A percentile compares a stretch with the other conserved stretches of the same genome.
Evolutionary conservation across 768 basidiomycete genomes (phyloP).

Genomic region (Pisolithus albus): DNA sequence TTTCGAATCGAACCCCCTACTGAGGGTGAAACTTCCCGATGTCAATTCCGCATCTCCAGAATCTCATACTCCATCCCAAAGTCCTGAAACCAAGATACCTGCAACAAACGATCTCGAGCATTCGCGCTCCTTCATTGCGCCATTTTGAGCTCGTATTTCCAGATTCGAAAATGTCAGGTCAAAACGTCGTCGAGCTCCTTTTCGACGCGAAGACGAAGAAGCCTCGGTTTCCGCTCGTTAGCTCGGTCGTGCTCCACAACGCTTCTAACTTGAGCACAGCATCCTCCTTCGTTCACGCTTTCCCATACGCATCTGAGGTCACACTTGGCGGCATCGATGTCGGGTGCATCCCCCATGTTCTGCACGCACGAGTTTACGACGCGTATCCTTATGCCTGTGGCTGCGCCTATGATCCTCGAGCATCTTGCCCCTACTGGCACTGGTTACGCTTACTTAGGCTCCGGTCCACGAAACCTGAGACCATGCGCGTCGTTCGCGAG

Average conservation of each 20-base stretch:
- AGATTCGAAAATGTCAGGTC: slow-evolving; percentile 23
- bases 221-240: slow-evolving; percentile 22
- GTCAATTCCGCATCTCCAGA: slow-evolving; percentile 22
- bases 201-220: slow-evolving; percentile 9
- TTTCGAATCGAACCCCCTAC: slow-evolving; percentile 15
- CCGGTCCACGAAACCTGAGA: slow-evolving; percentile 18
- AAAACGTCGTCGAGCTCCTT: slow-evolving; percentile 19
- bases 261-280: slow-evolving; percentile 18
- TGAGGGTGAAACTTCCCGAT: slow-evolving; percentile 5
- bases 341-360: slow-evolving; percentile 15
- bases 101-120: slow-evolving; percentile 23
- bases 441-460: slow-evolving; percentile 15
- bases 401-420: neutral
- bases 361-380: slow-evolving; percentile 8
- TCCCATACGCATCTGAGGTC: slow-evolving; percentile 14
- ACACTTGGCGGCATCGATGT: slow-evolving; percentile 23
- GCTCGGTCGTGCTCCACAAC: slow-evolving; percentile 22
- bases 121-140: slow-evolving; percentile 22
- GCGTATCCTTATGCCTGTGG: neutral
- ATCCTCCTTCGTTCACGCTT: slow-evolving; percentile 20
- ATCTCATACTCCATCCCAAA: slow-evolving; percentile 23
- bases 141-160: slow-evolving; percentile 29
- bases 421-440: slow-evolving; percentile 11
- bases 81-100: slow-evolving; percentile 27
- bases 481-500: slow-evolving; percentile 13